A percentile compares a stretch with the other conserved stretches of the same genome.
Conservation (phyloP, 2,329 filamentous ascomycete genomes). For the Fusarium pseudograminearum region DNA sequence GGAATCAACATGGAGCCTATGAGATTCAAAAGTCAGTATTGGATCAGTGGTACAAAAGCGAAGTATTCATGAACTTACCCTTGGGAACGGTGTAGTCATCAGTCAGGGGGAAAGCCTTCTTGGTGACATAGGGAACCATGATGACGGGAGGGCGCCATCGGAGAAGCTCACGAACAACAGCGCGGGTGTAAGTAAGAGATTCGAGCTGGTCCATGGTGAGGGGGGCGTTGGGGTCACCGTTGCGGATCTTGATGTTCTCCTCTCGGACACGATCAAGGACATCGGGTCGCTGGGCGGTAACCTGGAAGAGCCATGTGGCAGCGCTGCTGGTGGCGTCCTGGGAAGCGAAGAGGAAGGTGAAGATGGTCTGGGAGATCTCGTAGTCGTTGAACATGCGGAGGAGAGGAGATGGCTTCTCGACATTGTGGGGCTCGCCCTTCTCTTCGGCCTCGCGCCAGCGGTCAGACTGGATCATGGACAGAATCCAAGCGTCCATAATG, state of each 20-base stretch:
- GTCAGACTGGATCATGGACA: constrained; percentile 87
- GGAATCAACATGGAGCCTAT: constrained; percentile 91
- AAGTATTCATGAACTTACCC: constrained; percentile 59
- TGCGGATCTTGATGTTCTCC: constrained; percentile 83
- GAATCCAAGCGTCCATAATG: constrained; percentile 96
- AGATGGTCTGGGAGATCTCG: constrained; percentile 92
- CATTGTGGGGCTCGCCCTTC: constrained; percentile 75
- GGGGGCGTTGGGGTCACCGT: constrained; percentile 76
- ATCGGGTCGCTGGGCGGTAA: constrained; percentile 93
- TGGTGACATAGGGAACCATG: constrained; percentile 95
- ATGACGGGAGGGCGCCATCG: constrained; percentile 96
- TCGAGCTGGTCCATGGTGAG: constrained; percentile 89
- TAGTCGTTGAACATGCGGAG: constrained; percentile 90
- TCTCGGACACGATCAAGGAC: constrained; percentile 89
- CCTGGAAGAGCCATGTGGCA: constrained; percentile 94
- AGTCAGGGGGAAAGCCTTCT: constrained; percentile 94
- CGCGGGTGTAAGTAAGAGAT: constrained; percentile 88
- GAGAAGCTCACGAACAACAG: constrained; percentile 89
- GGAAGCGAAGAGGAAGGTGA: constrained; percentile 96
- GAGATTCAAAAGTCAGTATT: constrained; percentile 36
- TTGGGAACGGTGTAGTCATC: constrained; percentile 92
- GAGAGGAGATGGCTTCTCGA: constrained; percentile 84
- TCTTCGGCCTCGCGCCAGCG: constrained; percentile 83
- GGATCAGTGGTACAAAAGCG: background rate
- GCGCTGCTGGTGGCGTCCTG: constrained; percentile 97